Base-by-base conservation (phyloP, 768 basidiomycete species). In the Mycena venus region DNA sequence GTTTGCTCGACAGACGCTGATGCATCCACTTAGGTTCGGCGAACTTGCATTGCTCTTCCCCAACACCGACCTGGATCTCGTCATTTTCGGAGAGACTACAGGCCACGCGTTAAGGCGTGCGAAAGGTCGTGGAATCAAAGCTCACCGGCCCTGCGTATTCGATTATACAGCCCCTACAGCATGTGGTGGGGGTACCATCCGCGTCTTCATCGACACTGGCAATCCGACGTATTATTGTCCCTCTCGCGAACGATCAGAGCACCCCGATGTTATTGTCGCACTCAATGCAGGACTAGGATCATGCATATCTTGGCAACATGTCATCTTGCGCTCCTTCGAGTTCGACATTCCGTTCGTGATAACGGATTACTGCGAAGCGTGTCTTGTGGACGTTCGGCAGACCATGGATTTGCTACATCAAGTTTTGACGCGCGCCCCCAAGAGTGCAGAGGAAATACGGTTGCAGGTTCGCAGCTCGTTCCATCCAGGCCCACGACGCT, bases 41-140 rank as follows among this genome's bases (percentile, higher is more conserved):
- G 88, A 89, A 74, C 77, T 89, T 42, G 88, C 86, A 6, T 77
- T 89, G 27, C 78, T 88, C 42, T 77, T 87, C 21, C 87, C 87
- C 21, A 78, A 88, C 74, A 87, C 86, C 23, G 87, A 89, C 72
- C 80, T 88, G 70, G 84, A 84, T 68, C 79, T 89, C 21, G 81
- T 83, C 42, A 77, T 89, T 68, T 85, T 87, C 62, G 87, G 88
- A 68, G 67, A 73, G 27, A 80, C 79, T 31, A 38, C n/a, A 7
- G 14, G 42, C 4, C 82, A 83, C 27, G 67, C 81, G n/a, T 64
- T 78, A 5, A 75, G 86, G 10, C 75, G 84, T 31, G 79, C 82
- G 29, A 80, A 81, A 61, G 82, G 82, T 11, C 81, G 72, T 67
- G 80, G 80, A 70, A 49, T 56, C 23, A 47, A 60, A 23, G n/a